These are phyloP conservation scores for Bipolaris oryzae DNA, from an alignment of 2,329 filamentous ascomycete genomes.

Conservation along the genomic window DNA sequence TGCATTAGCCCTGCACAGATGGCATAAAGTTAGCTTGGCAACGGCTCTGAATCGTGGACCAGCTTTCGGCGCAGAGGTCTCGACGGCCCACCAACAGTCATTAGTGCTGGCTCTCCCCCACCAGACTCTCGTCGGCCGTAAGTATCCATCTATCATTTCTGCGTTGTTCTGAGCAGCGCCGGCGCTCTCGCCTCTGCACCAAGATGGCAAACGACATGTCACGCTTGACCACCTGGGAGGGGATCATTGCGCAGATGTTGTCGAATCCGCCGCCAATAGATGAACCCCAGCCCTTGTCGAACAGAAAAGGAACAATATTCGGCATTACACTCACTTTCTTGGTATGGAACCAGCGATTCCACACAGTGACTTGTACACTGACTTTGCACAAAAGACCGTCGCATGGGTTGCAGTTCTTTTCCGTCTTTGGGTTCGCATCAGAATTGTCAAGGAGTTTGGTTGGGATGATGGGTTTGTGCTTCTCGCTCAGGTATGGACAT, in stretches of 20 bases:
- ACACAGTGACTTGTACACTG: slow-evolving; percentile 6
- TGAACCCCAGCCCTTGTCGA: slow-evolving; percentile 37
- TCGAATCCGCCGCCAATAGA: slow-evolving; percentile 32
- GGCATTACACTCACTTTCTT: slow-evolving; percentile 35
- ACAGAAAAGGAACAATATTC: slow-evolving; percentile 34
- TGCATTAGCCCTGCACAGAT: slow-evolving; percentile 7
- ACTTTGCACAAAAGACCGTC: slow-evolving; percentile 25
- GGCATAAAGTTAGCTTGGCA: slow-evolving; percentile 12
- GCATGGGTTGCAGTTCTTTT: slow-evolving; percentile 37
- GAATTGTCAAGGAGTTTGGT: slow-evolving; percentile 40
- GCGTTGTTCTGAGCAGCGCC: slow-evolving; percentile 6
- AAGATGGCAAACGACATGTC: slow-evolving; percentile 1
- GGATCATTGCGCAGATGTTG: slow-evolving; percentile 27
- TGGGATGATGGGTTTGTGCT: slow-evolving; percentile 46
- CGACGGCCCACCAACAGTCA: slow-evolving; percentile 7
- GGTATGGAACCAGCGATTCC: slow-evolving; percentile 18
- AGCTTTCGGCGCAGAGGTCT: slow-evolving; percentile 2
- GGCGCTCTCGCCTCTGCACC: slow-evolving; percentile 7
- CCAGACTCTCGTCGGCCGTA: not conserved
- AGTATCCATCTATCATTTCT: slow-evolving; percentile 3
- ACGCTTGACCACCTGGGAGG: slow-evolving; percentile 25
- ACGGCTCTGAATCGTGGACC: slow-evolving; percentile 9
- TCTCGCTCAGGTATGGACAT: slow-evolving; percentile 33
- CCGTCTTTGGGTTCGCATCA: slow-evolving; percentile 38
- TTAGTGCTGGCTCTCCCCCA: slow-evolving; percentile 9